phyloP scores from a whole-genome alignment of 805 yeast genomes.

The Monosporozyma aerobia region DNA sequence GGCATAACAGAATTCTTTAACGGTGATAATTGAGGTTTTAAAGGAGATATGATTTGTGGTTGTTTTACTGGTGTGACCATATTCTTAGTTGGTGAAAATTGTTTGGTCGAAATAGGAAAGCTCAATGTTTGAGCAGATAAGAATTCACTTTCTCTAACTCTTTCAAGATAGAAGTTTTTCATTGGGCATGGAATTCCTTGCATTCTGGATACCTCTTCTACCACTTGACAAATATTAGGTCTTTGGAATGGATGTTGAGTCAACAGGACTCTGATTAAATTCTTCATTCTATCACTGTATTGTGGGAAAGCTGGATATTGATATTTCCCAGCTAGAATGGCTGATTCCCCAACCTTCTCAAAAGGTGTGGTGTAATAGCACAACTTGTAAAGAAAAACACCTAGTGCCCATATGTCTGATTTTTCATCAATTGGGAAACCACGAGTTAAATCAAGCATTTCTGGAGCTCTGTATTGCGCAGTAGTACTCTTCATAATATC shows the following conservation, averaged over 20 bases:
- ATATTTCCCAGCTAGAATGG: conserved; percentile 49
- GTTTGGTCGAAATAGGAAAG: background rate
- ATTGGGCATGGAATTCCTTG: conserved; percentile 42
- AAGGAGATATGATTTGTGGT: conserved; percentile 1
- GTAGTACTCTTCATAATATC: conserved; percentile 75
- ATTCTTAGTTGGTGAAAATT: background rate
- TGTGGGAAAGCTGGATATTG: conserved; percentile 47
- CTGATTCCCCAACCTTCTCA: conserved; percentile 55
- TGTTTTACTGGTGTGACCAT: background rate
- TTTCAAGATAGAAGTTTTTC: conserved; percentile 30
- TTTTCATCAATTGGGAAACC: conserved; percentile 71
- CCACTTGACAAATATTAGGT: conserved; percentile 64
- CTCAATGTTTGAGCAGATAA: background rate
- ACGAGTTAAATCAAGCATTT: conserved; percentile 65
- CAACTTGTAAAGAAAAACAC: conserved; percentile 65
- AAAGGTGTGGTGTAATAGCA: conserved; percentile 81
- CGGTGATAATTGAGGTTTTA: conserved; percentile 4
- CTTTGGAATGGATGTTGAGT: conserved; percentile 60
- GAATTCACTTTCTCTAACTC: conserved; percentile 10
- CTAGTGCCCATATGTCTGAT: conserved; percentile 81
- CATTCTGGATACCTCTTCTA: conserved; percentile 61
- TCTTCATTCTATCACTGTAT: conserved; percentile 55
- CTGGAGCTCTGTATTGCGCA: conserved; percentile 79
- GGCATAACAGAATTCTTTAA: background rate
- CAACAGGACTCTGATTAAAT: conserved; percentile 52